Base-by-base conservation (phyloP, 2,329 filamentous ascomycete species). In the Diplodia corticola region DNA sequence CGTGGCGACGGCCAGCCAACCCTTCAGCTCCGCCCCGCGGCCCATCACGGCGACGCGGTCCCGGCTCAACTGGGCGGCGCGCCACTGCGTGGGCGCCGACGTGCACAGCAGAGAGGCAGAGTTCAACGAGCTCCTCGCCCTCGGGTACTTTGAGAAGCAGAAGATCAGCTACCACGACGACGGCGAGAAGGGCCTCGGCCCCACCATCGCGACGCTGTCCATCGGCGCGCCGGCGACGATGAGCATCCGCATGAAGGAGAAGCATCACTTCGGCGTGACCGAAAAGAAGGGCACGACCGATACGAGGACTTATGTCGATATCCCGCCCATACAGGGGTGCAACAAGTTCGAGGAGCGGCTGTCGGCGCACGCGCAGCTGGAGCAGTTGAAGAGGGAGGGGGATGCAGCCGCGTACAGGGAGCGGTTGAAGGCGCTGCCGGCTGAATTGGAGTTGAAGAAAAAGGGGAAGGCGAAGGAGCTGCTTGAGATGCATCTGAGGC, bases 121-220 rank as follows among this genome's bases (percentile, higher is more conserved):
- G 5, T 89, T 89, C 76, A 90, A 91, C 68, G 88, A 91, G 71
- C 76, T 87, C 5, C 82, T 90, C 0, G 82, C 84, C 2, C 78
- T 90, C 0, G 87, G 84, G 0, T 91, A 90, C 71, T 85, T 89
- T 70, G 81, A 89, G 70, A 76, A 80, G 0, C 84, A 87, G 57
- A 80, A 80, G 30, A 89, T 91, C 63, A 81, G 78, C 30, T 88
- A 84, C 69, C 88, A 91, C 67, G 88, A 90, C 66, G 89, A 91
- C 69, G 88, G 88, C 4, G 88, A 91, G 71, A 77, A 76, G 10
- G 85, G 86, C 3, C 78, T 90, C 0, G 88, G 88, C 0, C 85
- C 86, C 0, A 87, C 84, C 0, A 86, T 90, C 6, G 86, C 86
- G 0, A 88, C 87, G 0, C 76, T 88, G 6, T 88, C 86, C 1